Percentiles rank a stretch among this genome's conserved stretches.
Evolutionary conservation across 2,329 filamentous ascomycete genomes (phyloP).

Genomic region (Alternaria hordeiaustralica): DNA sequence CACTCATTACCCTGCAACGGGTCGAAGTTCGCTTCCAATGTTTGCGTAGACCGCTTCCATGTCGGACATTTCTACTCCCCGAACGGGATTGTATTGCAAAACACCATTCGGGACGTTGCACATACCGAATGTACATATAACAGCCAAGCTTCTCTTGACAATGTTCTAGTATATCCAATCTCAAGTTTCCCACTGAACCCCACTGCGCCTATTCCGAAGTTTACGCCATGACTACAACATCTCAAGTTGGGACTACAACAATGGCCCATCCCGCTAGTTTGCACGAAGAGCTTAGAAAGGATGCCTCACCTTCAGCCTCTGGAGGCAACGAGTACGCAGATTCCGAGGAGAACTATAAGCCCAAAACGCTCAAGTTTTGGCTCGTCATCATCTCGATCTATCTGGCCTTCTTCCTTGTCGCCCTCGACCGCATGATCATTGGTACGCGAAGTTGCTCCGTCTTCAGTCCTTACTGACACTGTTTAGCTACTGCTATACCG

Average conservation of each 20-base stretch:
- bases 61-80: constrained; percentile 8
- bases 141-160: not conserved
- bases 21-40: not conserved
- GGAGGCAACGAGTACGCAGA: constrained; percentile 11
- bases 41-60: not conserved
- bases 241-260: not conserved
- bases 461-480: not conserved
- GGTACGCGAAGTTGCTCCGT: not conserved
- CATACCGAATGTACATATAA: not conserved
- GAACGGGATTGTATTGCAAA: not conserved
- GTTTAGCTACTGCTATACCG: constrained; percentile 31
- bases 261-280: not conserved
- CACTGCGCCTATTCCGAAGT: not conserved
- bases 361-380: constrained; percentile 32
- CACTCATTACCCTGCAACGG: not conserved
- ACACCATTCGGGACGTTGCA: not conserved
- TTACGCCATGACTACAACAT: not conserved
- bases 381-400: constrained; percentile 33
- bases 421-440: constrained; percentile 29
- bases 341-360: constrained; percentile 31
- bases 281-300: not conserved
- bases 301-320: not conserved
- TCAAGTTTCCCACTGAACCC: not conserved
- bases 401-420: constrained; percentile 35
- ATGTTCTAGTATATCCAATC: not conserved